Percentiles rank a stretch among this genome's conserved stretches.
Conservation (phyloP, 345 rosid genomes). For the Psidium guajava region DNA sequence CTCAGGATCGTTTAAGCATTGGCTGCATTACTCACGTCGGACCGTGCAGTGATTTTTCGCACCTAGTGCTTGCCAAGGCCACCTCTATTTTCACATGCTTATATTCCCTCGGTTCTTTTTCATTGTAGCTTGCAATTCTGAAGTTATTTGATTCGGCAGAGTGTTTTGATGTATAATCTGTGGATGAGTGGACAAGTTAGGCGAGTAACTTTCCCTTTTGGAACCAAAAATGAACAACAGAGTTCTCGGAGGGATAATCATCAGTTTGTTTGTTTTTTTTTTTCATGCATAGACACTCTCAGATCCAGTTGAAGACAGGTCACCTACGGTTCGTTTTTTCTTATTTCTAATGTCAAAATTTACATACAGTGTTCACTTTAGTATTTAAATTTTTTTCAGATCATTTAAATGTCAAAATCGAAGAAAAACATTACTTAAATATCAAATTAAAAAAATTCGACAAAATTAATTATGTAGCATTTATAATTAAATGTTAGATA, state of each 20-base stretch:
- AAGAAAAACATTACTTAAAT: too few relatives aligned
- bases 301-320: background rate
- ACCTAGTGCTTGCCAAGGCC: background rate
- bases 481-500: too few relatives aligned
- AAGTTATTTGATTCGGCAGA: background rate
- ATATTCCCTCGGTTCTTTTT: background rate
- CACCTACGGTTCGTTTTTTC: too few relatives aligned
- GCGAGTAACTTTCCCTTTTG: background rate
- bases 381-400: too few relatives aligned
- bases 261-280: background rate
- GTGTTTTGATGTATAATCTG: background rate
- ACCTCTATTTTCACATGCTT: background rate
- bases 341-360: too few relatives aligned
- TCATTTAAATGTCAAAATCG: too few relatives aligned
- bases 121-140: background rate
- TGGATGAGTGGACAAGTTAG: background rate
- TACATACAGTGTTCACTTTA: too few relatives aligned
- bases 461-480: too few relatives aligned
- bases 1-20: background rate
- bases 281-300: background rate
- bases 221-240: background rate
- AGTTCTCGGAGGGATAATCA: background rate
- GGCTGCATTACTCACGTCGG: background rate
- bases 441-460: too few relatives aligned
- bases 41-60: background rate